phyloP scores from a whole-genome alignment of 2,329 filamentous ascomycete species.

The Aspergillus terreus region DNA sequence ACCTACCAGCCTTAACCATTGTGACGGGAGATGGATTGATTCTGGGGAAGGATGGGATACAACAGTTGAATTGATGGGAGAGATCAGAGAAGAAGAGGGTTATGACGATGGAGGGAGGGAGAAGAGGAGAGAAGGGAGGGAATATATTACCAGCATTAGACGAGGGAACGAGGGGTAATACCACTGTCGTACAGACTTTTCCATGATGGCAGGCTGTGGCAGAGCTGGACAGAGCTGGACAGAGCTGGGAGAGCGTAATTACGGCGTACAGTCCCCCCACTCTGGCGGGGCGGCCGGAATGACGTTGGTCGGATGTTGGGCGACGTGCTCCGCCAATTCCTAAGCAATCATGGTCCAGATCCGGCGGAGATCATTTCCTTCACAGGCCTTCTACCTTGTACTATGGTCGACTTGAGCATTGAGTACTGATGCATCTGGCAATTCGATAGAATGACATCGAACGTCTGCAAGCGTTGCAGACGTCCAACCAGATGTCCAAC shows the following conservation, averaged over 20 bases:
- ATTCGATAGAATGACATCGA: no score
- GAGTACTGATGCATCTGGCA: no score
- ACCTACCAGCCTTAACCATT: constrained; percentile 98
- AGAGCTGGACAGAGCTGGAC: background rate
- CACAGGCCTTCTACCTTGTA: no score
- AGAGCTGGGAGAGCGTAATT: background rate
- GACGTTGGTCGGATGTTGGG: constrained; percentile 14
- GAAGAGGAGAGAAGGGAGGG: constrained; percentile 9
- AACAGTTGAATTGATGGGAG: constrained; percentile 6
- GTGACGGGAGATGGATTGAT: constrained; percentile 56
- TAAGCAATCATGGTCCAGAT: constrained; percentile 16
- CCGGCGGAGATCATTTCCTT: background rate
- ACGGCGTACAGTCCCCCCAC: constrained; percentile 8
- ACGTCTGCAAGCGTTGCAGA: no score
- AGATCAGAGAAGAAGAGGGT: constrained; percentile 6
- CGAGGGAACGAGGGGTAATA: constrained; percentile 11
- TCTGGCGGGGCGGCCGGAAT: constrained; percentile 19
- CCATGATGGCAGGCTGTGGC: no score
- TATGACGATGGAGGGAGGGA: constrained; percentile 7
- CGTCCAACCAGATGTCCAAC: no score
- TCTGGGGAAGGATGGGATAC: constrained; percentile 5
- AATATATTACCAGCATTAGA: constrained; percentile 11
- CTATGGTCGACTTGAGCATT: no score
- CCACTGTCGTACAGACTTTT: background rate
- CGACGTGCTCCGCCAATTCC: constrained; percentile 11